phyloP scores from a whole-genome alignment of 1,284 basidiomycete genomes.

The Cutaneotrichosporon cavernicola region DNA sequence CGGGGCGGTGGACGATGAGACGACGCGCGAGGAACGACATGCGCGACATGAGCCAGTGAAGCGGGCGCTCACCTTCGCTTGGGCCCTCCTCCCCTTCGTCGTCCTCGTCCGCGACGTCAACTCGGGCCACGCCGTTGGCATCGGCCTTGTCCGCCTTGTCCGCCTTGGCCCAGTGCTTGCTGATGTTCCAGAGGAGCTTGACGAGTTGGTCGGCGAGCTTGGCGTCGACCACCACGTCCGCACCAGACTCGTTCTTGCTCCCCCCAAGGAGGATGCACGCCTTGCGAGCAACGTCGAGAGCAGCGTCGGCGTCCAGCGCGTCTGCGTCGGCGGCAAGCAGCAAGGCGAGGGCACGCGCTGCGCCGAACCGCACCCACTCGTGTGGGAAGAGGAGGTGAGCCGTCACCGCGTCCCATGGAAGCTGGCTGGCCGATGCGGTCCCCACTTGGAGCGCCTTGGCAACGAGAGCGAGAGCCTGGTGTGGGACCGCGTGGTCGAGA shows the following conservation, averaged over 20 bases:
- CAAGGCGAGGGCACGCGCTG: constrained; percentile 72
- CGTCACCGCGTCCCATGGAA: constrained; percentile 67
- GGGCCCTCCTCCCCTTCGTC: constrained; percentile 37
- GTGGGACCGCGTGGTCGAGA: constrained; percentile 77
- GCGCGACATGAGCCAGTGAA: constrained; percentile 91
- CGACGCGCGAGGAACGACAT: constrained; percentile 77
- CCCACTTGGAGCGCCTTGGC: constrained; percentile 65
- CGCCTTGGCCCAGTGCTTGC: constrained; percentile 70
- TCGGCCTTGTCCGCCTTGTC: constrained; percentile 24
- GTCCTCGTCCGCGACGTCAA: constrained; percentile 42
- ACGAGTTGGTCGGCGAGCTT: constrained; percentile 78
- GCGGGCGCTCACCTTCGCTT: constrained; percentile 57
- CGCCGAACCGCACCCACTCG: constrained; percentile 84
- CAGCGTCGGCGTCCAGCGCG: constrained; percentile 49
- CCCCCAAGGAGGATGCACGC: constrained; percentile 79
- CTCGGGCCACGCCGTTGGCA: constrained; percentile 39
- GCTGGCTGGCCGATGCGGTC: constrained; percentile 56
- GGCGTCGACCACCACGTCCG: constrained; percentile 61
- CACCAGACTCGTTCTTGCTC: constrained; percentile 36
- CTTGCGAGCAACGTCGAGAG: constrained; percentile 73
- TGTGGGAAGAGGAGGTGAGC: constrained; percentile 83
- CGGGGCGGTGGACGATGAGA: constrained; percentile 54
- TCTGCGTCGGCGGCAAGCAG: constrained; percentile 61
- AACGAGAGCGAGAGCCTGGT: constrained; percentile 71
- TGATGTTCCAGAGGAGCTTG: constrained; percentile 90